Base-by-base conservation (phyloP, 148 eudicot genomes). In the Oxyria digyna region DNA sequence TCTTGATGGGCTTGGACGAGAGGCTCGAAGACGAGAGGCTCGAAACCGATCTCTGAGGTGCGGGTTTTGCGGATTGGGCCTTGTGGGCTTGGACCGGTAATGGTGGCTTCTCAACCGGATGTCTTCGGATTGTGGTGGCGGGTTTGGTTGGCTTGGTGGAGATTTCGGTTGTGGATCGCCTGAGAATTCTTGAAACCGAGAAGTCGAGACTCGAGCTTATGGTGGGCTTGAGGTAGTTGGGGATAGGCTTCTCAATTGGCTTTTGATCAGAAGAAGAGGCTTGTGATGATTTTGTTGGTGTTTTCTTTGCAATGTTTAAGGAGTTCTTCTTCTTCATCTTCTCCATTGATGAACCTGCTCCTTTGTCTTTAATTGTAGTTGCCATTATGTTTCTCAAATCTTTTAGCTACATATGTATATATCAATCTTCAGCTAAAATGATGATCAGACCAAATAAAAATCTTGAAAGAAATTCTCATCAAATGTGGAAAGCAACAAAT, bases 1-100 rank as follows among this genome's bases (percentile, higher is more conserved):
- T 18, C 52, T 46, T 46, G 52, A 10, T 46, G 9, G 52, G 8
- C 52, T 46, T 46, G 21, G 23, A n/a, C 2, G 52, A n/a, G 52
- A 46, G 52, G 52, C 52, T 46, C 18, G n/a, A n/a, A n/a, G n/a
- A n/a, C n/a, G n/a, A n/a, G 52, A 46, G 52, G 52, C 52, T 46
- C 18, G 52, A 46, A 4, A 46, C 5, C 23, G 52, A 46, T 6
- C 52, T 46, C 52, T n/a, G 52, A 46, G 52, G 52, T 8, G 52
- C 52, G 9, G 23, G 23, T n/a, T 46, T 46, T 6, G 52, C 8
- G 4, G 52, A 2, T 18, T n/a, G 52, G 52, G 52, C 52, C 50
- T 45, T 45, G 48, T 43, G 48, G 48, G 48, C 2, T 13, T 45
- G 50, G 13, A 20, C 50, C 1, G 8, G 23, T 46, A 46, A 4